phyloP scores from a whole-genome alignment of 225 moss, liverwort and hornwort species.

The Physcomitrium patens region DNA sequence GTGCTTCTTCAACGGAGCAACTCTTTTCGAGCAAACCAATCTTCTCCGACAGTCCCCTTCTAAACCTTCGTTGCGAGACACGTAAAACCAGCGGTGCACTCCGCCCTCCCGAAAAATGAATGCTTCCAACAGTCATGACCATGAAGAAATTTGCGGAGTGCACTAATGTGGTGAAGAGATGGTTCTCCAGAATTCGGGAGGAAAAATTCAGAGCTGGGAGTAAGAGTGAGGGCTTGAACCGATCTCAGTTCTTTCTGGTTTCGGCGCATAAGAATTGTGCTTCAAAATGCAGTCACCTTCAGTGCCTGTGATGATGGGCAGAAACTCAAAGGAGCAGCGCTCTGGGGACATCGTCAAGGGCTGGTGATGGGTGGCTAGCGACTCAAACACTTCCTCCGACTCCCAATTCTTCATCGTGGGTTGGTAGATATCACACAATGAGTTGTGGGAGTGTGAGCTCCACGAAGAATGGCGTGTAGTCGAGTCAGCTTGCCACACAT shows the following conservation, averaged over 20 bases:
- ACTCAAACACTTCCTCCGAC: slow-evolving; percentile 48
- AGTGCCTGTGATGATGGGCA: slow-evolving; percentile 51
- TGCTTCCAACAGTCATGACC: neutral
- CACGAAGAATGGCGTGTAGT: slow-evolving; percentile 18
- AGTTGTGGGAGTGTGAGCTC: slow-evolving; percentile 43
- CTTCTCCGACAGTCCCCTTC: neutral
- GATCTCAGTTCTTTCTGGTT: slow-evolving; percentile 18
- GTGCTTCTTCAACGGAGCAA: neutral
- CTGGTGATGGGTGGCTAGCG: slow-evolving; percentile 40
- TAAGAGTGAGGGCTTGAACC: slow-evolving; percentile 29
- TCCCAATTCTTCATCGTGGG: slow-evolving; percentile 36
- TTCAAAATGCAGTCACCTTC: slow-evolving; percentile 35
- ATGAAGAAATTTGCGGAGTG: neutral
- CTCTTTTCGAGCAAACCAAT: neutral
- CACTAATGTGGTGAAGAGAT: neutral
- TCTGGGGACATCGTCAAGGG: slow-evolving; percentile 64
- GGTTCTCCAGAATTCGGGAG: neutral
- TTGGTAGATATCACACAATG: slow-evolving; percentile 41
- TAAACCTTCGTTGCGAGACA: no score
- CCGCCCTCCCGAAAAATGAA: neutral
- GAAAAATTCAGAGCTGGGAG: slow-evolving; percentile 33
- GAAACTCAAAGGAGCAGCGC: slow-evolving; percentile 67
- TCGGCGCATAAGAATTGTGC: slow-evolving; percentile 22
- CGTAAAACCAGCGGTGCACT: neutral
- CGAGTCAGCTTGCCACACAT: slow-evolving; percentile 17